Evolutionary conservation across 345 rosid genomes (phyloP), one percentile per base, ranked within the genome.

Genomic region (Odontarrhena argentea): DNA sequence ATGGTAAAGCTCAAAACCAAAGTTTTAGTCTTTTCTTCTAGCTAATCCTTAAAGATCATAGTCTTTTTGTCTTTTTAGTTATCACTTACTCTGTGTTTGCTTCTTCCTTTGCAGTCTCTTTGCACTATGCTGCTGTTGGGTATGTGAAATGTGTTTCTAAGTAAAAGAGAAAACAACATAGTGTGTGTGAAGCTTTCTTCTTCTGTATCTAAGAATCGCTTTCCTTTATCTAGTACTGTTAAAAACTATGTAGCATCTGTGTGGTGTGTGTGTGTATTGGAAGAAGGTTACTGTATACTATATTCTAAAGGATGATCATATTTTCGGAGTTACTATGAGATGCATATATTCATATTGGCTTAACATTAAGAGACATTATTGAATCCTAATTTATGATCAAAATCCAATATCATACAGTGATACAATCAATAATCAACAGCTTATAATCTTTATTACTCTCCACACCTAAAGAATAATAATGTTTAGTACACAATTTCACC

Each of bases 111-210:
- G 63, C 51, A 73, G 77, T 46, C 63, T 73, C 73, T 67, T 60
- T 60, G 77, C 77, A 52, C 73, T 73, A 28, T 67, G 77, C 61
- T 73, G 77, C 63, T 73, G 77, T 73, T 73, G 77, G 77, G 22
- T 73, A 18, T 73, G 77, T 67, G 77, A 73, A 9, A 73, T 67
- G 73, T 73, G 77, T 73, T 73, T 51, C 45, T 73, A 53, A 73
- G 51, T 1, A 60, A 35, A 24, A 15, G 46, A 14, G 60, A 43
- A 40, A 6, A n/a, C 5, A 9, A 62, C 8, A 42, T n/a, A n/a
- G n/a, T n/a, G 41, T 41, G 54, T 65, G 35, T 49, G 22, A 50
- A 42, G 60, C 60, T 56, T 64, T 32, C 28, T 59, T 30, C 10
- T 13, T 49, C 11, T 57, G 60, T 50, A 24, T 41, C 41, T 56